Conservation (phyloP, 2,329 filamentous ascomycete species). For the Rhinocladiella similis region DNA sequence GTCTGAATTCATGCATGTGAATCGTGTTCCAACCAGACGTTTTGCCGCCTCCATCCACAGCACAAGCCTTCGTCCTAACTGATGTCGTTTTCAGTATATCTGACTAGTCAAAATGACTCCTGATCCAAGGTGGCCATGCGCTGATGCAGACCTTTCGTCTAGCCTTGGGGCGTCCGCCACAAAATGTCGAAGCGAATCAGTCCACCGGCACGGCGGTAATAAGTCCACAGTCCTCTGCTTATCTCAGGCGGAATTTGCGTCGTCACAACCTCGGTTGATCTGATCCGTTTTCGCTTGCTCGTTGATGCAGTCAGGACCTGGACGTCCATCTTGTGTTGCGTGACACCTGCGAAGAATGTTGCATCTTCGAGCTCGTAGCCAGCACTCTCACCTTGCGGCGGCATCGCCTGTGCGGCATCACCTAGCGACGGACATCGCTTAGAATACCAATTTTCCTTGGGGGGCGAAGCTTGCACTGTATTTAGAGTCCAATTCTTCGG, state of each 20-base stretch:
- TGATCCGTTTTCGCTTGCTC: constrained; percentile 8
- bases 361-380: constrained; percentile 19
- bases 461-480: too few species aligned
- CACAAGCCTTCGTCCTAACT: too few species aligned
- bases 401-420: constrained; percentile 46
- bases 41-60: too few species aligned
- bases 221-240: constrained; percentile 22
- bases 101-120: too few species aligned
- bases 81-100: too few species aligned
- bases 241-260: constrained; percentile 17
- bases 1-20: too few species aligned
- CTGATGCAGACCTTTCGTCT: too few species aligned
- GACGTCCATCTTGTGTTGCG: neutral
- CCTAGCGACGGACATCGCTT: constrained; percentile 47
- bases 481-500: too few species aligned
- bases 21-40: too few species aligned
- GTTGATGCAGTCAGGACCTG: constrained; percentile 8
- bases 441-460: constrained; percentile 44
- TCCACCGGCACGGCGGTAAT: constrained; percentile 13
- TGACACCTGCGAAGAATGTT: constrained; percentile 14
- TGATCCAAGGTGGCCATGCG: too few species aligned
- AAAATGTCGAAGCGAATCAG: constrained; percentile 9
- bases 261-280: constrained; percentile 14
- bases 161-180: too few species aligned
- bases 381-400: constrained; percentile 18